Evolutionary conservation across 441 rosid species (phyloP), one percentile per base, ranked within the genome.

Genomic region (Brassica hybrid): DNA sequence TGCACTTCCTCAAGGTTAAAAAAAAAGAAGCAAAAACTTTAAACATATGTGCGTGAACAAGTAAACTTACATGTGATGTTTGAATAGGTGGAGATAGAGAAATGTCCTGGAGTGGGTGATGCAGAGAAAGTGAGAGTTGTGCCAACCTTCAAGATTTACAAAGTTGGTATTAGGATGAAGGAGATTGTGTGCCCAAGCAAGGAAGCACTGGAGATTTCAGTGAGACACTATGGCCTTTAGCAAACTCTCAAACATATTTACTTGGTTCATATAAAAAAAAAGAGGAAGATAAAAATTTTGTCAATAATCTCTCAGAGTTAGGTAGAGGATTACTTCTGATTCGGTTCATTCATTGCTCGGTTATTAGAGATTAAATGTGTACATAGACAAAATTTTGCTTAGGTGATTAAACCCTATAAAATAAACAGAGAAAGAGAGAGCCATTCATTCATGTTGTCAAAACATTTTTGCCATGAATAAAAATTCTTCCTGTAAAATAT

Each of bases 111-210:
- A 56, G 81, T 90, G 68, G 89, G 90, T 41, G 84, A 70, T 58
- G 86, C 87, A n/a, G 98, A 91, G 88, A 89, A 85, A 57, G 95
- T 91, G 85, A 88, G 89, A 78, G 87, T 88, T 50, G 95, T 89
- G 30, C 97, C 98, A 21, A 91, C 98, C 43, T 90, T 93, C 93
- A 93, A 91, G 88, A 91, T 93, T 73, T 93, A 88, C 90, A 93
- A 89, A 83, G 81, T 82, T 7, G 92, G 97, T 10, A 84, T 65
- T 80, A 82, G 94, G 64, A 86, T 93, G 76, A 93, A 93, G 88
- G 97, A 91, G 84, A 86, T 93, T 18, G 85, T 93, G 56, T 88
- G 97, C 83, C 97, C 98, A 6, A 93, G 92, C 84, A 88, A 74
- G 3, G 97, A 93, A 52, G 67, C 92, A 85, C 77, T 93, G 81